phyloP scores from a whole-genome alignment of 495 filamentous ascomycete species.

The Trichoderma reesei region DNA sequence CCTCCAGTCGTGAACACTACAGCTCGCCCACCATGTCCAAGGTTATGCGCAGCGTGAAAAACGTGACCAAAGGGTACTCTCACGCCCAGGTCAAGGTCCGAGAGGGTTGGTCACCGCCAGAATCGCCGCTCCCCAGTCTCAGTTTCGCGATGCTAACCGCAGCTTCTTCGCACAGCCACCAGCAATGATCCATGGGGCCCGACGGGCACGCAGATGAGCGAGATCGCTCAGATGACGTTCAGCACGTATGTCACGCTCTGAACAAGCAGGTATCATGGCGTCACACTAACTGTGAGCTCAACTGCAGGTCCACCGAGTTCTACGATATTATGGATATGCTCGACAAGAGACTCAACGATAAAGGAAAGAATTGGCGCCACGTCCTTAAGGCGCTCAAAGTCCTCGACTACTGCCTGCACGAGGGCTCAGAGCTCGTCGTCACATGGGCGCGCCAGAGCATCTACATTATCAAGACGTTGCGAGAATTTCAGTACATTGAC shows the following conservation, averaged over 20 bases:
- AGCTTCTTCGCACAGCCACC: constrained; percentile 53
- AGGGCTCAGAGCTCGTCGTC: constrained; percentile 92
- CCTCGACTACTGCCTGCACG: constrained; percentile 95
- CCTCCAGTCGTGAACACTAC: not conserved
- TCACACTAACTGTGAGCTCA: not conserved
- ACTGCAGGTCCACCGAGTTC: constrained; percentile 78
- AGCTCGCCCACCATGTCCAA: constrained; percentile 69
- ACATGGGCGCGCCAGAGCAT: constrained; percentile 97
- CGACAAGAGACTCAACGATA: constrained; percentile 97
- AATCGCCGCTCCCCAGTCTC: not conserved
- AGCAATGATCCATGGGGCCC: constrained; percentile 99
- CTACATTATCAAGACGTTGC: constrained; percentile 95
- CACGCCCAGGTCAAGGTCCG: constrained; percentile 96
- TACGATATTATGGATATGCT: constrained; percentile 99
- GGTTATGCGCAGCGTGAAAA: constrained; percentile 96
- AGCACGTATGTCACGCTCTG: constrained; percentile 62
- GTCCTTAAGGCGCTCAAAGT: constrained; percentile 97
- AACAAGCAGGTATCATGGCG: not conserved
- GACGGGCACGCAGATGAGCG: constrained; percentile 95
- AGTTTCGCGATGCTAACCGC: not conserved
- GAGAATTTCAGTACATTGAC: constrained; percentile 93
- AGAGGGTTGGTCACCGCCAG: constrained; percentile 65
- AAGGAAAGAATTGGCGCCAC: constrained; percentile 99
- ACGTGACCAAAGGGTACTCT: constrained; percentile 99
- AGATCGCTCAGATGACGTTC: constrained; percentile 95